Evolutionary conservation across 495 filamentous ascomycete genomes (phyloP).

Genomic region (Penicillium robsamsonii): DNA sequence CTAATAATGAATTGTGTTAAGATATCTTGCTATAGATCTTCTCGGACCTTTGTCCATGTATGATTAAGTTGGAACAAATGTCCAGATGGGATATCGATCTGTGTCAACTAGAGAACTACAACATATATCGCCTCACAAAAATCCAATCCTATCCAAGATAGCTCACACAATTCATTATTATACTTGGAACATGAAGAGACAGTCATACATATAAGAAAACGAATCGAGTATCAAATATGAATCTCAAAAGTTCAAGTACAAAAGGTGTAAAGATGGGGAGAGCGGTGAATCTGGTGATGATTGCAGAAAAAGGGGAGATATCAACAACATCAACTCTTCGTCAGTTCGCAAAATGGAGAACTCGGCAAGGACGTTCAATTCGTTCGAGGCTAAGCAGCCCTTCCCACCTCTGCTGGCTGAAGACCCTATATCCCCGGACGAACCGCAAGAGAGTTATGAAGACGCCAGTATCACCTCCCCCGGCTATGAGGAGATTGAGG

Average conservation of each 20-base stretch:
- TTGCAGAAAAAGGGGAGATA: conserved; percentile 14
- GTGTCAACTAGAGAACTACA: background rate
- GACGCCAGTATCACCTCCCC: conserved; percentile 33
- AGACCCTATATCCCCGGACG: conserved; percentile 28
- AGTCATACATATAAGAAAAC: background rate
- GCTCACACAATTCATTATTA: background rate
- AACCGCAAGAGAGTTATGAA: conserved; percentile 27
- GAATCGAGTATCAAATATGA: background rate
- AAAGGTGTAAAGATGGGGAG: background rate
- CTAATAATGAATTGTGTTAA: too few species aligned
- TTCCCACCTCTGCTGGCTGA: conserved; percentile 39
- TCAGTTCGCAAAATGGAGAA: conserved; percentile 12
- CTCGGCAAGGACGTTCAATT: conserved; percentile 7
- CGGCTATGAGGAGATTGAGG: conserved; percentile 34
- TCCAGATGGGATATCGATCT: background rate
- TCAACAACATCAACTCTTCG: background rate
- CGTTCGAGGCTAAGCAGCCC: conserved; percentile 37
- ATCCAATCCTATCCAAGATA: background rate
- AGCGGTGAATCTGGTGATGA: conserved; percentile 5
- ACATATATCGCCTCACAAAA: background rate
- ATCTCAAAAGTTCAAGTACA: background rate
- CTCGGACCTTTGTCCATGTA: background rate
- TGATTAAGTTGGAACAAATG: background rate
- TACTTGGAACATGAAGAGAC: background rate
- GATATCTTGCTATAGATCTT: too few species aligned